Base-by-base conservation (phyloP, 129 eudicot genomes). In the Erigeron canadensis region DNA sequence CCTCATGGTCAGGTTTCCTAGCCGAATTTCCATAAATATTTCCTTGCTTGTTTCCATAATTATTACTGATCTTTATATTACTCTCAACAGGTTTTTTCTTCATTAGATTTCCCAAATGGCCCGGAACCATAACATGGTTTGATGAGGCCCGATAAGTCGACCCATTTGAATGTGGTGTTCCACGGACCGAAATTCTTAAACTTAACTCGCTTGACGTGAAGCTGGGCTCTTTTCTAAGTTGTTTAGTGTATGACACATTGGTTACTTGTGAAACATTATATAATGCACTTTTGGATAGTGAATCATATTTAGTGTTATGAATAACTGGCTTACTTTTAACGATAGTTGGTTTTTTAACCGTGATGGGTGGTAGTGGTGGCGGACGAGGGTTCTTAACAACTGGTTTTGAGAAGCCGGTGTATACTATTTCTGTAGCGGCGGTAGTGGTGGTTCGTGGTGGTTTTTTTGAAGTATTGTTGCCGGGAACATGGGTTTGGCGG, bases 81-180 rank as follows among this genome's bases (percentile, higher is more conserved):
- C 21, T 77, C 38, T 47, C 43, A 66, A 43, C 72, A 4, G 66
- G 81, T 44, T 81, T 62, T 78, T 67, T 73, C 81, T 66, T 86
- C 85, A 59, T 50, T 76, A 81, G 22, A 77, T 83, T 88, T 10
- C 95, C 89, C 45, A 92, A 77, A 38, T 89, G 91, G 51, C 94
- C 81, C 9, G 82, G 75, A 58, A 80, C 82, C 77, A 79, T 73
- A 45, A 74, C 82, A 40, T 84, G 84, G 51, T 81, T 84, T 1
- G 86, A 77, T 3, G 94, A 81, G 63, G 84, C 94, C 8, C 88
- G 84, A 75, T 79, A 82, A 4, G 74, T 47, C 8, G 80, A 55
- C 46, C 86, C 85, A 55, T 12, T 79, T 6, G 77, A 18, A 10
- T 71, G 70, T 39, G 83, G 45, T 44, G 80, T 80, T 21, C 79